Evolutionary conservation across 2,329 filamentous ascomycete genomes (phyloP).

Genomic region (Dactylellina cionopaga): DNA sequence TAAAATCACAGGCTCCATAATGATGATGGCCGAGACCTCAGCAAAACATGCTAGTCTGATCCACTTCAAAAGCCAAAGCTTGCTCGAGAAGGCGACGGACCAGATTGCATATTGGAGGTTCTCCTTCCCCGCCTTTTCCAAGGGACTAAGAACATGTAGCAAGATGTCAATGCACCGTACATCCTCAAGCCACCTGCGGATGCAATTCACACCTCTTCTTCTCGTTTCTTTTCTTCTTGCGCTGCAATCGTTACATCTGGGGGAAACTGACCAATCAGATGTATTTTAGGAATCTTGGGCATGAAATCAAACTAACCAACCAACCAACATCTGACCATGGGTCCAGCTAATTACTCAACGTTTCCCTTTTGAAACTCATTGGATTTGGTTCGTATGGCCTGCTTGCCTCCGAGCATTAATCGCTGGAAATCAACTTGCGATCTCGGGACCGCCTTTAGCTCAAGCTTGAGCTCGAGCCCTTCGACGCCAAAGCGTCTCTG

Average conservation of each 20-base stretch:
- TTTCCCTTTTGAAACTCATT: slow-evolving; percentile 21
- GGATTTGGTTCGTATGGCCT: slow-evolving; percentile 13
- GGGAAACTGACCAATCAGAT: slow-evolving; percentile 20
- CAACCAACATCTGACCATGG: slow-evolving; percentile 27
- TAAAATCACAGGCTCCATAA: not conserved
- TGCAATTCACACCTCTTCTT: slow-evolving; percentile 21
- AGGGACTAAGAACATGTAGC: slow-evolving; percentile 15
- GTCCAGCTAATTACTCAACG: slow-evolving; percentile 32
- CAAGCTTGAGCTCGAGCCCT: not conserved
- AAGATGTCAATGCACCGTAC: slow-evolving; percentile 28
- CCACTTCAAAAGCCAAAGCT: slow-evolving; percentile 24
- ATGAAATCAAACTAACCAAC: too few relatives aligned
- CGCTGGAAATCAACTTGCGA: slow-evolving; percentile 16
- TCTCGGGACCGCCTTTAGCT: slow-evolving; percentile 5
- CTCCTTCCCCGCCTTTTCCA: slow-evolving; percentile 47
- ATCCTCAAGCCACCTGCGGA: slow-evolving; percentile 31
- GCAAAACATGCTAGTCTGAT: not conserved
- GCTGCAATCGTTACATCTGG: too few relatives aligned
- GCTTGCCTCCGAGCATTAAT: slow-evolving; percentile 6
- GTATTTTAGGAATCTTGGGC: too few relatives aligned
- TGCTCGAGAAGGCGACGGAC: not conserved
- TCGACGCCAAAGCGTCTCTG: not conserved
- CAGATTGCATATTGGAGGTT: not conserved
- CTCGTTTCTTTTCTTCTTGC: too few relatives aligned
- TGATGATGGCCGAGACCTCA: slow-evolving; percentile 16